Evolutionary conservation across 768 basidiomycete species (phyloP), one percentile per base, ranked within the genome.

Genomic region (Amanita muscaria): DNA sequence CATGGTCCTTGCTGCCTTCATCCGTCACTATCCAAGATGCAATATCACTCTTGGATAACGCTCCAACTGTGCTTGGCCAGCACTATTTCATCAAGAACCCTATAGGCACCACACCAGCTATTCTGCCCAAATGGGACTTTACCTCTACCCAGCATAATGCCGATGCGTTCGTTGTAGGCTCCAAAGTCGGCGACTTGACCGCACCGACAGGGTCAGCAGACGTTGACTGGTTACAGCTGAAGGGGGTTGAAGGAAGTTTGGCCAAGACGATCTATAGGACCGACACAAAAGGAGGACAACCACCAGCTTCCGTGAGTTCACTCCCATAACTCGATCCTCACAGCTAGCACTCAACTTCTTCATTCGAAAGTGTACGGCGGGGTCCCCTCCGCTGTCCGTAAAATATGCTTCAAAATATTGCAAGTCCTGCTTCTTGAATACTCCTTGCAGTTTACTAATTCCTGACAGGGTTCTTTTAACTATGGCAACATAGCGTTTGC

Each of bases 31-130:
- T 22, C 19, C 12, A 11, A 31, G 21, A 31, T 9, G 6, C 32
- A 19, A 14, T 34, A 36, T n/a, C 23, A 18, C 11, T 24, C 19
- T 14, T 18, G 15, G 22, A 30, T 15, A n/a, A 5, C 32, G n/a
- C 42, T 3, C 42, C 45, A 14, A 24, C 51, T 53, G 72, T 72
- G 11, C 40, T 42, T 11, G 30, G 40, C 11, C 67, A 76, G 48
- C 79, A 83, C 51, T 80, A 72, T 64, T 84, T 79, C 57, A 64
- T 76, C 27, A 56, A 63, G 1, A 73, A 73, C 56, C 62, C 71
- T 4, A 59, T 65, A 4, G 70, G 67, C 4, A 56, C 57, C 3
- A 23, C 27, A 14, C 27, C 30, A 15, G 72, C 70, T 12, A 25
- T 63, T 22, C 61, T 64, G 44, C 77, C 80, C 1, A 67, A 72